Evolutionary conservation across 2,329 filamentous ascomycete genomes (phyloP), one percentile per base, ranked within the genome.

Genomic region (Hymenoscyphus albidus): DNA sequence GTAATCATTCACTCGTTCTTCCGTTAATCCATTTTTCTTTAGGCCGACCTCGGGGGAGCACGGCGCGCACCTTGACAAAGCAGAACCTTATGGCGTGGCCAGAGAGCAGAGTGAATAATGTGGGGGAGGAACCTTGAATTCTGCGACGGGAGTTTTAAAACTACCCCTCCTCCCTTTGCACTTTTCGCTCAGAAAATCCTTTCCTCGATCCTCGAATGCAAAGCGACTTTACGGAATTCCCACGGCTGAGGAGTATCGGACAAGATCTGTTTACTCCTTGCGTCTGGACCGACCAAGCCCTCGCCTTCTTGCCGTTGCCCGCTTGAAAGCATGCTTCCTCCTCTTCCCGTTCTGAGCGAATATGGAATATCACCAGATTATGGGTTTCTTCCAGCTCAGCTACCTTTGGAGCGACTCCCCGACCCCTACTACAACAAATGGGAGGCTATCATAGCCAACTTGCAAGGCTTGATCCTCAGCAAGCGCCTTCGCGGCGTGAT

Each of bases 351-450:
- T 58, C 83, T 91, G 64, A 83, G 86, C 76, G 89, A 96, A 77
- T 96, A 96, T 79, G 91, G 90, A 78, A 86, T 93, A 77, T 91
- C 90, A 70, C 80, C 85, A 67, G 82, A 87, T 64, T 87, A 92
- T 79, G 95, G 95, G 73, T 99, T 99, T 80, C 85, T 99, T 62
- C 93, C 95, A 1, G 82, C 90, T 67, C 87, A 92, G 69, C 80
- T 90, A 42, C 95, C 95, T 54, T 82, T 98, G 68, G 88, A 91
- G 67, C 81, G 86, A 63, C 86, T 99, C 14, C 90, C 93, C 10
- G 91, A 97, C 74, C 85, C 90, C 2, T 98, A 97, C 81, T 99
- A 98, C 78, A 88, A 91, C 77, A 92, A 92, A 75, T 99, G 95
- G 95, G 95, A 99, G 79, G 86, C 89, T 57, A 84, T 97, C 59